phyloP scores from a whole-genome alignment of 306 rosid species.

The Fragaria ananassa region DNA sequence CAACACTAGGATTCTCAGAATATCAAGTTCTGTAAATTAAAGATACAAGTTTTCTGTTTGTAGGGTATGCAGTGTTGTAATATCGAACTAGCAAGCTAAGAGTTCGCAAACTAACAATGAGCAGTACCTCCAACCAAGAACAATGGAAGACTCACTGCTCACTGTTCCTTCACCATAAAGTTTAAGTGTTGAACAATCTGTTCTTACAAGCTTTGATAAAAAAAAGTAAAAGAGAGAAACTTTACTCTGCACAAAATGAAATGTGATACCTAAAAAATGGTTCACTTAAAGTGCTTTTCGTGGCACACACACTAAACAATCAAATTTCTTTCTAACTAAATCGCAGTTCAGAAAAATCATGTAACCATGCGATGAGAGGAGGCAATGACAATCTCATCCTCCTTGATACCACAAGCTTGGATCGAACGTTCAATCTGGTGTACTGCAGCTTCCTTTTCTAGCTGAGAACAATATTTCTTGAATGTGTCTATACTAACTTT shows the following conservation, averaged over 20 bases:
- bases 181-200: not conserved
- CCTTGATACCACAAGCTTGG: conserved; percentile 67
- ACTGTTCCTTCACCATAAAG: not conserved
- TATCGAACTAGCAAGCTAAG: not conserved
- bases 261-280: not conserved
- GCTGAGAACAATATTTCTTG: conserved; percentile 58
- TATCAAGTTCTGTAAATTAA: not conserved
- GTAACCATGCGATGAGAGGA: conserved; percentile 17
- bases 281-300: conserved; percentile 3
- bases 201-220: not conserved
- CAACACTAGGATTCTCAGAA: not conserved
- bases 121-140: not conserved
- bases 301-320: conserved; percentile 11
- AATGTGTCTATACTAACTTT: conserved; percentile 72
- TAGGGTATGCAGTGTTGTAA: not conserved
- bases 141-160: not conserved
- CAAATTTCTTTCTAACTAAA: conserved; percentile 15
- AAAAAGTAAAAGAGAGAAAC: not conserved
- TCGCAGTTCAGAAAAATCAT: conserved; percentile 11
- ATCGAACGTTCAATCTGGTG: conserved; percentile 73
- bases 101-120: not conserved
- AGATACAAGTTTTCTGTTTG: not conserved
- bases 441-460: conserved; percentile 59
- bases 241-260: conserved; percentile 9
- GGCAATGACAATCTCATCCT: conserved; percentile 46